Evolutionary conservation across 2,329 filamentous ascomycete genomes (phyloP), one percentile per base, ranked within the genome.

Genomic region (Alternaria longipes): DNA sequence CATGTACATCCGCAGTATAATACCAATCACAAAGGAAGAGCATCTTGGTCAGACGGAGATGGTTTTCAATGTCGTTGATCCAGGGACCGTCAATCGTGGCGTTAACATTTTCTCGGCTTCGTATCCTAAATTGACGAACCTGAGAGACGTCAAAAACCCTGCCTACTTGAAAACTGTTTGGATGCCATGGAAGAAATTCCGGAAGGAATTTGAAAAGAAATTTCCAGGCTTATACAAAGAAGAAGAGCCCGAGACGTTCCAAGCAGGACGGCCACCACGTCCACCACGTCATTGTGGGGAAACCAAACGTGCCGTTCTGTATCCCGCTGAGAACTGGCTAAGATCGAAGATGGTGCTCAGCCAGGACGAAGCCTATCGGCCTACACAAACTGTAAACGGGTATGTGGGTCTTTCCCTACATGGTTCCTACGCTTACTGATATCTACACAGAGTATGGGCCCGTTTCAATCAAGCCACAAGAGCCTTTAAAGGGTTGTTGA

Each of bases 401-500:
- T 89, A 79, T 73, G 82, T 70, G 11, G 1, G 18, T 32, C 14
- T 16, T 22, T 22, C 22, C 22, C 7, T 30, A 6, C n/a, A n/a
- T 6, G 4, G 18, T 42, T 14, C 12, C 47, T 45, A 40, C 6
- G 5, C 6, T n/a, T 41, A 28, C 61, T 63, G 2, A 62, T n/a
- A 8, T 26, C 5, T 8, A 16, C 11, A 45, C 34, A 84, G 84
- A 4, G 81, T 84, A 6, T 86, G 84, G 84, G 83, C 84, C 6
- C 81, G 81, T n/a, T 93, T 93, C 76, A 91, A 91, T 65, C 84
- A 85, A 50, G 84, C 89, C 4, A 92, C 90, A 4, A 84, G 88
- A 51, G 89, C 90, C 80, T 91, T 91, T 84, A 91, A 92, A 71
- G 90, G 90, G 0, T 80, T 92, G 0, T 85, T 91, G 69, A 90